Base-by-base conservation (phyloP, 192 early-diverging fungal species). In the Gonapodya sp. region DNA sequence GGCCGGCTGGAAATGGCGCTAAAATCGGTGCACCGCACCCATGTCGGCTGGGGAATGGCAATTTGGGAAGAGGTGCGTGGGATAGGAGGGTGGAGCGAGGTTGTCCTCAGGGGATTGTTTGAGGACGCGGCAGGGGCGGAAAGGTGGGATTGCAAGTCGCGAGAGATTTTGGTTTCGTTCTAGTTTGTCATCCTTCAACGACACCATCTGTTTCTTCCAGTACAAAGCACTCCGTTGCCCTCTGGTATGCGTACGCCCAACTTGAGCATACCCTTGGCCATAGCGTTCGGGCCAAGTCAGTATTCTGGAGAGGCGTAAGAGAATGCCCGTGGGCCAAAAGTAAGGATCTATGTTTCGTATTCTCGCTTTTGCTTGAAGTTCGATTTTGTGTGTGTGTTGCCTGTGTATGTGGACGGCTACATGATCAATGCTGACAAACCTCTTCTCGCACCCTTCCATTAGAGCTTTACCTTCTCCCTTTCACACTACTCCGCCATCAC, bases 271-370 rank as follows among this genome's bases (percentile, higher is more conserved):
- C 75, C 34, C 75, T 32, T 16, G 75, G 75, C 8, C 18, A 34
- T 8, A 14, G 18, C 8, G 14, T 33, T 8, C 30, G 34, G 8
- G 75, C 75, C 75, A 77, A 77, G 75, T 2, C 18, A 2, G 30
- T 77, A 2, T 77, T 77, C 75, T 77, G 75, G 75, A 18, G 75
- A 31, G 75, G 30, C 34, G 75, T 77, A 16, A 18, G 75, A 18
- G 75, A 77, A 33, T 77, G 75, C 31, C 75, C 75, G 8, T 77
- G 75, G 75, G 18, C 75, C 16, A 77, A 77, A 77, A 33, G 75
- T 77, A 34, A 16, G 75, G 75, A 18, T 77, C 75, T 77, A 31
- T 2, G 34, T 77, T 16, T 32, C 34, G 75, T 33, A 18, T 77
- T 77, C 34, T 34, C 24, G 8, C 24, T 64, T 64, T 64, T 64